Percentiles rank a stretch among this genome's conserved stretches.
phyloP scores from a whole-genome alignment of 768 basidiomycete species.

The Mycena metata region DNA sequence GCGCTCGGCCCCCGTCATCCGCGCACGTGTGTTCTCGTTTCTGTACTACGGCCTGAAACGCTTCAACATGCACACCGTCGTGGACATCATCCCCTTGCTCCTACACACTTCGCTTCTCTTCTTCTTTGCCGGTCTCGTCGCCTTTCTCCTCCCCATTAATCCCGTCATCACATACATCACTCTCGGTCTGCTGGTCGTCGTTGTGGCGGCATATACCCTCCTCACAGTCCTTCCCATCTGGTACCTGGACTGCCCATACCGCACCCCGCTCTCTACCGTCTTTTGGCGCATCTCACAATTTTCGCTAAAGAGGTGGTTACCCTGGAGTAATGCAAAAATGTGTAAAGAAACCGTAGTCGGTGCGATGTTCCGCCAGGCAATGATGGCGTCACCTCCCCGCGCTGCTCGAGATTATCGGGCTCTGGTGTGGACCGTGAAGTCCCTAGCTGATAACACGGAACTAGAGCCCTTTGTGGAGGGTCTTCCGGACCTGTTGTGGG shows the following conservation, averaged over 20 bases:
- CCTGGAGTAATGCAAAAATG: too few relatives aligned
- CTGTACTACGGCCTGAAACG: conserved; percentile 23
- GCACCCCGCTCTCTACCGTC: conserved; percentile 21
- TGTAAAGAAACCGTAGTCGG: neutral
- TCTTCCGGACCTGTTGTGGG: conserved; percentile 20
- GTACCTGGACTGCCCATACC: conserved; percentile 35
- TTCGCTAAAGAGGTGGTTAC: neutral
- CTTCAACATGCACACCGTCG: conserved; percentile 16
- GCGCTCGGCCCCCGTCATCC: conserved; percentile 16
- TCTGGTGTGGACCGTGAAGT: conserved; percentile 9
- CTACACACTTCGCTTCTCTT: conserved; percentile 33
- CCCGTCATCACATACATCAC: conserved; percentile 9
- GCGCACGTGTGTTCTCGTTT: conserved; percentile 20
- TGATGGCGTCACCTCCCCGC: neutral
- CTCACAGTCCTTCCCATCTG: conserved; percentile 30
- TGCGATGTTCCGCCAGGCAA: conserved; percentile 5
- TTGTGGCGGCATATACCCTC: conserved; percentile 15
- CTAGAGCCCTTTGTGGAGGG: conserved; percentile 25
- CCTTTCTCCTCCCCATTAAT: conserved; percentile 25
- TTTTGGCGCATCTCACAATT: conserved; percentile 3
- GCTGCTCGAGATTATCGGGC: conserved; percentile 12
- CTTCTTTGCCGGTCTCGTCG: conserved; percentile 35
- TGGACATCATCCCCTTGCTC: conserved; percentile 33
- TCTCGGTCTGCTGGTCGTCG: conserved; percentile 3
- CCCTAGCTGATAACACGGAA: conserved; percentile 15